Base-by-base conservation (phyloP, 2,329 filamentous ascomycete genomes). In the Xylaria sp. region DNA sequence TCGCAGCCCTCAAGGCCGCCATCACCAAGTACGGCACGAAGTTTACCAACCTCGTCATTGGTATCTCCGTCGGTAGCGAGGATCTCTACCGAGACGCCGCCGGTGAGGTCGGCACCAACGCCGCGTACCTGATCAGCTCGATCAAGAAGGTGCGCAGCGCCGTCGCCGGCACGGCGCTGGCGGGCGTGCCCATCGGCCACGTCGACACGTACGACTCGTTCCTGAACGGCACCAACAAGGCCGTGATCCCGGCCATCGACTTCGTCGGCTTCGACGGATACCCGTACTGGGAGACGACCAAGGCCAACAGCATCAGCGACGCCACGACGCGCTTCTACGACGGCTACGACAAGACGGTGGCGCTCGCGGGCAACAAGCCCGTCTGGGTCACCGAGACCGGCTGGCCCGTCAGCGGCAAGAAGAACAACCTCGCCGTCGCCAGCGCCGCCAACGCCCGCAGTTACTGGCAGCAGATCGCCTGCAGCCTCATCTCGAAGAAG, bases 331-430 rank as follows among this genome's bases (percentile, higher is more conserved):
- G 81, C 55, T 81, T 85, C 68, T 86, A 86, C 80, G 74, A 77
- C 20, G 78, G 76, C 6, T 74, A 75, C 68, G 74, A 78, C 70
- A 77, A 79, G 73, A 80, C 79, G 7, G 58, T 78, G 54, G 80
- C 80, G 39, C 83, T 91, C 68, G 89, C 94, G 1, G 94, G 65
- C 41, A 72, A 64, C 46, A 76, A 76, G 65, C 76, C 76, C 64
- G 76, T 98, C 32, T 97, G 95, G 80, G 89, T 87, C 51, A 86
- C 85, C 9, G 86, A 89, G 81, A 87, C 85, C 23, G 87, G 87
- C 65, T 89, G 86, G 86, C 87, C 87, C 46, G 81, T 84, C n/a
- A 75, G 77, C 23, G 87, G 87, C 37, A 74, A 80, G 23, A 83
- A 79, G 39, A 77, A 80, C 66, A 82, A 82, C 63, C 72, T 79